These are phyloP conservation scores for Malus fusca DNA, from an alignment of 306 rosid genomes.

Conservation along the genomic window DNA sequence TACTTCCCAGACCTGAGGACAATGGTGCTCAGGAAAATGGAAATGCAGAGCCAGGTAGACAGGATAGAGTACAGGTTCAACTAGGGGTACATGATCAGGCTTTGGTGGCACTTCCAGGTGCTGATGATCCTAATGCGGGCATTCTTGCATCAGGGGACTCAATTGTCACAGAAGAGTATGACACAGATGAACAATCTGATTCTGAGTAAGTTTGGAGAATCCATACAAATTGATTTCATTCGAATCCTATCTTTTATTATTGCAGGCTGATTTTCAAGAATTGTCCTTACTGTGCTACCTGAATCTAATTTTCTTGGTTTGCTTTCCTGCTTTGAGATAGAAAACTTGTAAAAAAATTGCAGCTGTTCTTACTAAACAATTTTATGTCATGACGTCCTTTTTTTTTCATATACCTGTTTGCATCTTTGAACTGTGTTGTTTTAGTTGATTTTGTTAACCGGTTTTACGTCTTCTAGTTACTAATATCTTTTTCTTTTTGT, in stretches of 20 bases:
- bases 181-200: constrained; percentile 82
- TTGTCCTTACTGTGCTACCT: background rate
- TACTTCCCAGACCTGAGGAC: constrained; percentile 84
- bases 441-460: background rate
- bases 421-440: background rate
- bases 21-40: constrained; percentile 72
- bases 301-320: background rate
- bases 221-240: background rate
- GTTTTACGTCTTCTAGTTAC: background rate
- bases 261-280: background rate
- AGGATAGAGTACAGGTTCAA: constrained; percentile 68
- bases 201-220: constrained; percentile 65
- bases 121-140: constrained; percentile 45
- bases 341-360: background rate
- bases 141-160: constrained; percentile 40
- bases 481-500: background rate
- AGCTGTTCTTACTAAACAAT: background rate
- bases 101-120: constrained; percentile 49
- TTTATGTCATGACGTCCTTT: background rate
- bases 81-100: constrained; percentile 61
- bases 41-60: constrained; percentile 83
- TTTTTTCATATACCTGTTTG: background rate
- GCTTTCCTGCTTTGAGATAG: background rate
- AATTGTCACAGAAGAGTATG: constrained; percentile 57
- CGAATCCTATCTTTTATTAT: background rate